Evolutionary conservation across 2,329 filamentous ascomycete species (phyloP).

Genomic region (Onygenales sp.): DNA sequence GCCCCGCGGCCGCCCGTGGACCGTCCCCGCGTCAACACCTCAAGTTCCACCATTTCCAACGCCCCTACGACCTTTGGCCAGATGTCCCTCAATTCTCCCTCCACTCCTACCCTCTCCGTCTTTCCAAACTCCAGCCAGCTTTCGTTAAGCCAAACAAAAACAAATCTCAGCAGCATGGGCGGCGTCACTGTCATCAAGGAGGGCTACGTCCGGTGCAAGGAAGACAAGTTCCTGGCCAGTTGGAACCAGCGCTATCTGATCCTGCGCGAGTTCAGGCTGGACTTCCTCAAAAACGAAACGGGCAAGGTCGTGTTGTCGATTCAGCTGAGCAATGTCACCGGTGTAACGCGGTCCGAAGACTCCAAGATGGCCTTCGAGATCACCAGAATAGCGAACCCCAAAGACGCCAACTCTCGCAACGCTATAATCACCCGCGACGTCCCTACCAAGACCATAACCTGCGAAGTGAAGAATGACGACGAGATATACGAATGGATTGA

Average conservation of each 20-base stretch:
- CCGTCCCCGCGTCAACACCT: slow-evolving; percentile 70
- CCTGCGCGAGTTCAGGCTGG: slow-evolving; percentile 81
- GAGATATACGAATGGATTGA: slow-evolving; percentile 99
- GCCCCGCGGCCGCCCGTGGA: slow-evolving; percentile 83
- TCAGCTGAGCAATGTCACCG: slow-evolving; percentile 75
- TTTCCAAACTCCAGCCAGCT: slow-evolving; percentile 64
- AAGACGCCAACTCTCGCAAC: slow-evolving; percentile 54
- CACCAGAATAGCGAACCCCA: slow-evolving; percentile 54
- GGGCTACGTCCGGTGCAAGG: slow-evolving; percentile 54
- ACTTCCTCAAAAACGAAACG: slow-evolving; percentile 87
- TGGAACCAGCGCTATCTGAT: slow-evolving; percentile 91
- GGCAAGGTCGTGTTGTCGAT: slow-evolving; percentile 83
- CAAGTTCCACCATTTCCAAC: slow-evolving; percentile 63
- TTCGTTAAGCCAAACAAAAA: slow-evolving; percentile 52
- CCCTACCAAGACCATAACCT: slow-evolving; percentile 72
- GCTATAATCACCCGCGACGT: slow-evolving; percentile 73
- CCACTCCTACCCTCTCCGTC: slow-evolving; percentile 51
- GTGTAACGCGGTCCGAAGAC: slow-evolving; percentile 82
- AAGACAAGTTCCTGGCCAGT: slow-evolving; percentile 67
- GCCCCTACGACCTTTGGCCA: slow-evolving; percentile 53
- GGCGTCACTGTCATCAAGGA: slow-evolving; percentile 67
- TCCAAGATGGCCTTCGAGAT: slow-evolving; percentile 92
- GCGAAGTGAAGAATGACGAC: slow-evolving; percentile 89
- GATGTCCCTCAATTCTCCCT: slow-evolving; percentile 60
- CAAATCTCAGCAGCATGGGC: slow-evolving; percentile 53